Conservation (phyloP, 116 monocot species). For the Papilionanthe hybrid region DNA sequence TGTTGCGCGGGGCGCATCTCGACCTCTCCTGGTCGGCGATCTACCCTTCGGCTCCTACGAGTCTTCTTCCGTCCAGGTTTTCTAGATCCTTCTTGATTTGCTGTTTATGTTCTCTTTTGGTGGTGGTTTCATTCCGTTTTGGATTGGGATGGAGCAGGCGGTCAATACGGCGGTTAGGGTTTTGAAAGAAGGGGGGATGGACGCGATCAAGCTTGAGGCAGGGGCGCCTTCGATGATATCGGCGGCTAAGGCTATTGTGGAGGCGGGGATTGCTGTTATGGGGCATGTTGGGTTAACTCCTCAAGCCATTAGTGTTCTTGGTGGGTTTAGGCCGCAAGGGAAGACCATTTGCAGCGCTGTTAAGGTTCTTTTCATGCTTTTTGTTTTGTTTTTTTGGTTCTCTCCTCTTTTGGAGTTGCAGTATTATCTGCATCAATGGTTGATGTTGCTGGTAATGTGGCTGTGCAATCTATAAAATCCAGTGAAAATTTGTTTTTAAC, state of each 20-base stretch:
- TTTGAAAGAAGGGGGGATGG: constrained; percentile 85
- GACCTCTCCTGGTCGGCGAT: constrained; percentile 86
- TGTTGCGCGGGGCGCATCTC: constrained; percentile 75
- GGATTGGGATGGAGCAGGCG: constrained; percentile 30
- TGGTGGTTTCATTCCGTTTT: not conserved
- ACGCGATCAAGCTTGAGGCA: constrained; percentile 89
- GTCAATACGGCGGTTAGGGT: constrained; percentile 79
- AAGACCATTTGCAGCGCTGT: constrained; percentile 66
- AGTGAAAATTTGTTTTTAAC: too few species aligned
- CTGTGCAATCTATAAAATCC: too few species aligned
- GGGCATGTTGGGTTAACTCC: constrained; percentile 96
- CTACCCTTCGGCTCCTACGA: constrained; percentile 92
- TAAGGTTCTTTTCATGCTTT: constrained; percentile 39
- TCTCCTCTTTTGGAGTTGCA: not conserved
- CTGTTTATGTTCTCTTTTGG: not conserved
- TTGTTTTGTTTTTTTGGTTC: not conserved
- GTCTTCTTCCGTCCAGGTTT: constrained; percentile 43
- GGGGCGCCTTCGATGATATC: constrained; percentile 79
- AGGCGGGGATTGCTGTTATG: constrained; percentile 92
- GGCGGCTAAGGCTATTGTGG: constrained; percentile 76
- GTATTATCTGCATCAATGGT: not conserved
- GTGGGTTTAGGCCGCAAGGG: constrained; percentile 89
- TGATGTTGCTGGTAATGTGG: not conserved
- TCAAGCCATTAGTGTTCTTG: constrained; percentile 88
- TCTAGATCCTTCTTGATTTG: not conserved